A percentile compares a stretch with the other conserved stretches of the same genome.
Conservation (phyloP, 805 yeast genomes). For the Nakazawaea ernobii region DNA sequence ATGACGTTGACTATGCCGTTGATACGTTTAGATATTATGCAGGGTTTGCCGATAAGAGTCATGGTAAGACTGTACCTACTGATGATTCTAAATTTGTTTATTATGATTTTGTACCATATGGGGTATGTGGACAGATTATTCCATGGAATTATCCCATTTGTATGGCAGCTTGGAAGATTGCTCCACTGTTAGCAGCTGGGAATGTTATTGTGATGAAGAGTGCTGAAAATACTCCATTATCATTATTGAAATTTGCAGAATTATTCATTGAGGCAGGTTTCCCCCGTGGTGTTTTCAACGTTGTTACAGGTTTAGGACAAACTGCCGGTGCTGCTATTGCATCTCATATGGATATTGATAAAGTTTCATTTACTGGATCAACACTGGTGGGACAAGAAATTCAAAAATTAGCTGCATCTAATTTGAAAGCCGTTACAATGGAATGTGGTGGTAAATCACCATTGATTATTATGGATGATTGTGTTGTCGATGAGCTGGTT, state of each 20-base stretch:
- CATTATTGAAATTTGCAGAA: slow-evolving; percentile 60
- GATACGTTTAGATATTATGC: slow-evolving; percentile 60
- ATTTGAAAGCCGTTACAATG: slow-evolving; percentile 51
- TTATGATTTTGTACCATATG: slow-evolving; percentile 31
- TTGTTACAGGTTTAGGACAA: slow-evolving; percentile 67
- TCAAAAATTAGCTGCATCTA: slow-evolving; percentile 59
- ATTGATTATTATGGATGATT: slow-evolving; percentile 44
- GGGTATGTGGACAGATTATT: slow-evolving; percentile 75
- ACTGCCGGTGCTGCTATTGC: slow-evolving; percentile 65
- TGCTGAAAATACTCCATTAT: slow-evolving; percentile 71
- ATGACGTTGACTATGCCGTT: slow-evolving; percentile 54
- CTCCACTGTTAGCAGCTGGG: slow-evolving; percentile 73
- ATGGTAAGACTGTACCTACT: slow-evolving; percentile 60
- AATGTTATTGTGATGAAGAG: slow-evolving; percentile 68
- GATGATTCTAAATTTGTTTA: slow-evolving; percentile 50
- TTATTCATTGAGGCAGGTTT: slow-evolving; percentile 61
- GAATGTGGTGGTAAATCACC: slow-evolving; percentile 63
- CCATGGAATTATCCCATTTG: slow-evolving; percentile 83
- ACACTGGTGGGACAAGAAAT: slow-evolving; percentile 68
- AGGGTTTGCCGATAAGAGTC: slow-evolving; percentile 69
- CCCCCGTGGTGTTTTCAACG: slow-evolving; percentile 73
- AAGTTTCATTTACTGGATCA: slow-evolving; percentile 79
- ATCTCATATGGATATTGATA: slow-evolving; percentile 58
- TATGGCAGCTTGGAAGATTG: slow-evolving; percentile 75
- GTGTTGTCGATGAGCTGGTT: slow-evolving; percentile 45